These are phyloP conservation scores for Colletotrichum tropicicola DNA, from an alignment of 2,329 filamentous ascomycete species.

Conservation along the genomic window DNA sequence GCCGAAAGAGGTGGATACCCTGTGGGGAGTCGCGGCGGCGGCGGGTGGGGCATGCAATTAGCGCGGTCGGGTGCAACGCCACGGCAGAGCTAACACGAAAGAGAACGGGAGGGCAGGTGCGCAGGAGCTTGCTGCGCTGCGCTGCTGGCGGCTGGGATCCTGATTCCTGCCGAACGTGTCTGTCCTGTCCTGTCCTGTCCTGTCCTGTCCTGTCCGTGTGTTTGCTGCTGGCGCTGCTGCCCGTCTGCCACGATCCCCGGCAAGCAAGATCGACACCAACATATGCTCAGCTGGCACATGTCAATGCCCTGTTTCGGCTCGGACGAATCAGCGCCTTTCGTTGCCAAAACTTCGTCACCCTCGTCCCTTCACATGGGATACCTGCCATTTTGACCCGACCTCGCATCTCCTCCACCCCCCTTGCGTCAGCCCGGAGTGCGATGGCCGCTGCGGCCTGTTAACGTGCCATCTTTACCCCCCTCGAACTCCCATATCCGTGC, in stretches of 20 bases:
- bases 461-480: not conserved
- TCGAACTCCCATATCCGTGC: not conserved
- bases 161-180: not conserved
- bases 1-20: conserved; percentile 12
- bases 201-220: not conserved
- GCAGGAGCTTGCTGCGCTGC: not conserved
- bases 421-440: conserved; percentile 14
- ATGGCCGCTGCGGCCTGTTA: conserved; percentile 19
- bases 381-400: conserved; percentile 4
- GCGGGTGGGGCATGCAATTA: not conserved
- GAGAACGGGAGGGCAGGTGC: not conserved
- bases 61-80: conserved; percentile 10
- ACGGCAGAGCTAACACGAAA: conserved; percentile 4
- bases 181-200: not conserved
- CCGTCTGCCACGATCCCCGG: not conserved
- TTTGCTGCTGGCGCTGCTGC: conserved; percentile 2
- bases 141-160: too few species aligned
- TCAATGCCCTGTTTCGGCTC: conserved; percentile 30
- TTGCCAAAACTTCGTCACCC: conserved; percentile 25
- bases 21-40: not conserved
- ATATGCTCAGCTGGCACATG: conserved; percentile 27
- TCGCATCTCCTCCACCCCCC: conserved; percentile 6
- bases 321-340: conserved; percentile 26
- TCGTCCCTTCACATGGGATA: conserved; percentile 27
- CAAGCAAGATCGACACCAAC: conserved; percentile 10